Percentiles rank a stretch among this genome's conserved stretches.
phyloP scores from a whole-genome alignment of 2,329 filamentous ascomycete species.

The Fusarium odoratissimum region DNA sequence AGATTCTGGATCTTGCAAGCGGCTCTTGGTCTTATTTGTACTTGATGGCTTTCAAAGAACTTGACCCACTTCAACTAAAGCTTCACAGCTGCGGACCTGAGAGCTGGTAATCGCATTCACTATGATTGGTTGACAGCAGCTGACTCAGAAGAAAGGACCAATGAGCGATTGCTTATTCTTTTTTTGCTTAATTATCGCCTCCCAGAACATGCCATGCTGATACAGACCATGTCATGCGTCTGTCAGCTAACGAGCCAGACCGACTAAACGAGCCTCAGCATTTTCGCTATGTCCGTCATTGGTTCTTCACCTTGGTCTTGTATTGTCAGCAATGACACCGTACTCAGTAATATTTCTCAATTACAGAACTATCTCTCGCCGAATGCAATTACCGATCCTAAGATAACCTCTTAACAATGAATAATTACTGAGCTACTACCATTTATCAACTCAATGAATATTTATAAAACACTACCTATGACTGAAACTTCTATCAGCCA shows the following conservation, averaged over 20 bases:
- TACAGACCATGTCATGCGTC: conserved; percentile 12
- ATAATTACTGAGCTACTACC: no score
- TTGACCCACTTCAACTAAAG: conserved; percentile 28
- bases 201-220: conserved; percentile 30
- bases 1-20: not conserved
- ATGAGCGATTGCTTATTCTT: conserved; percentile 45
- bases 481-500: not conserved
- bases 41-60: conserved; percentile 3
- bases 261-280: conserved; percentile 1
- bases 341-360: not conserved
- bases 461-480: no score
- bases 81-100: not conserved
- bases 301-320: not conserved
- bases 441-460: not conserved
- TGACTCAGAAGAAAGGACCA: conserved; percentile 11
- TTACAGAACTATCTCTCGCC: accelerated
- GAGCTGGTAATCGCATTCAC: conserved; percentile 22
- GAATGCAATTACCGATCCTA: not conserved
- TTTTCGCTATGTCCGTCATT: not conserved
- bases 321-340: not conserved
- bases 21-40: conserved; percentile 44
- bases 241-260: conserved; percentile 18
- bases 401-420: not conserved
- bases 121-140: not conserved
- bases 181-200: conserved; percentile 24